phyloP scores from a whole-genome alignment of 768 basidiomycete genomes.

The Cyclocybe cylindracea region DNA sequence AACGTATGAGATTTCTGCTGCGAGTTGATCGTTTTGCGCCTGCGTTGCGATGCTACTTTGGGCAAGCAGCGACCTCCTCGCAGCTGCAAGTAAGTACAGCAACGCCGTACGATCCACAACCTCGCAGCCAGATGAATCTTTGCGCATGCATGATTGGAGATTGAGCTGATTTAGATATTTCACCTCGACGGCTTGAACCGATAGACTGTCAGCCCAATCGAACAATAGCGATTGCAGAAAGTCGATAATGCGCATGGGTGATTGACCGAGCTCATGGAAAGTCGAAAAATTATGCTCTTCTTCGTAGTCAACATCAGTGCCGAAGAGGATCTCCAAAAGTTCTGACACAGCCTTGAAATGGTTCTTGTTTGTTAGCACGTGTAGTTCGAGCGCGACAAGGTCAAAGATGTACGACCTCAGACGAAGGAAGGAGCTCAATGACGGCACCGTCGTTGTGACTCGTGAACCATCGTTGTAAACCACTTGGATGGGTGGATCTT shows the following conservation, averaged over 20 bases:
- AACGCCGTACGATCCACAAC: slow-evolving; percentile 77
- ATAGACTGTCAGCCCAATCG: slow-evolving; percentile 81
- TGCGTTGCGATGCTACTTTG: slow-evolving; percentile 68
- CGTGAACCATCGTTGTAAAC: slow-evolving; percentile 73
- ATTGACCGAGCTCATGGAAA: slow-evolving; percentile 78
- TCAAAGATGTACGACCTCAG: slow-evolving; percentile 86
- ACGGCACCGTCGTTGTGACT: slow-evolving; percentile 64
- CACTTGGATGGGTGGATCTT: slow-evolving; percentile 58
- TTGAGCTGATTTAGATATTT: slow-evolving; percentile 68
- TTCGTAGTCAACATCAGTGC: slow-evolving; percentile 54
- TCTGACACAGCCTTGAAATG: slow-evolving; percentile 74
- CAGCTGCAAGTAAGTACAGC: slow-evolving; percentile 62
- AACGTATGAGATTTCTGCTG: slow-evolving; percentile 71
- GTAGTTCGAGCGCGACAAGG: slow-evolving; percentile 84
- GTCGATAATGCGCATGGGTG: slow-evolving; percentile 84
- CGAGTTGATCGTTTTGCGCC: slow-evolving; percentile 65
- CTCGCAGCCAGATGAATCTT: slow-evolving; percentile 75
- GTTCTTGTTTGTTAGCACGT: slow-evolving; percentile 77
- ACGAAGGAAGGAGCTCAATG: slow-evolving; percentile 75
- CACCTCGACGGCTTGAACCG: slow-evolving; percentile 56
- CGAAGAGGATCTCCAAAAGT: slow-evolving; percentile 81
- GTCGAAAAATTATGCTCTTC: slow-evolving; percentile 53
- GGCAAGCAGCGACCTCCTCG: slow-evolving; percentile 61
- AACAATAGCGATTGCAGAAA: slow-evolving; percentile 85
- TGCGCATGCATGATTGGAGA: slow-evolving; percentile 67